Evolutionary conservation across 1,139 yeast genomes (phyloP), one percentile per base, ranked within the genome.

Genomic region (Scheffersomyces stambukii): DNA sequence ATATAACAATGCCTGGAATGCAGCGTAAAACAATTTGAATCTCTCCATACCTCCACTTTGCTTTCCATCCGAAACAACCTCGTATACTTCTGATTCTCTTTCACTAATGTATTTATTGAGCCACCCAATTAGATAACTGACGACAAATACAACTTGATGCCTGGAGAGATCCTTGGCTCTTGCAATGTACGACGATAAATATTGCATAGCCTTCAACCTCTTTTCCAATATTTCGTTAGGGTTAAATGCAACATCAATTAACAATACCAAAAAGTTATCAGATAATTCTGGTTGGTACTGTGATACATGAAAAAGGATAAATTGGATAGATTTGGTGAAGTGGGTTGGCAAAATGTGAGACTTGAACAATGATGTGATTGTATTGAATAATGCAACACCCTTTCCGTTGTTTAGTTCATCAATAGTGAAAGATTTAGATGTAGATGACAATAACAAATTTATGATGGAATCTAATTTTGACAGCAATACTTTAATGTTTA

Each of bases 341-440:
- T 89, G 95, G 1, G 99, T 91, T 10, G 96, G 95, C 34, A 91
- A 63, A 25, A 91, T 74, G 44, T 84, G 93, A 3, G 86, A 71
- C 48, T 79, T 80, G 66, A 91, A 91, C 20, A 84, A 62, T 2
- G 91, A 75, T 2, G 82, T 74, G 30, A 91, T 64, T 6, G 85
- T 81, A 43, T 81, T 80, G 60, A 81, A 89, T 17, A 84, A 60
- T n/a, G 68, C 60, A n/a, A 85, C 74, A 3, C 89, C 88, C 33
- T 72, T 73, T 5, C 88, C 86, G 20, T 70, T 59, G 32, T 65
- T 65, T 18, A 81, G 50, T 25, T 70, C 68, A 21, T 74, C 76
- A 4, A 60, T 49, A 2, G 75, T 70, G 42, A 82, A 70, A 3
- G 74, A 67, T 8, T 53, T 43, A 14, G 67, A 55, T 1, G 89